phyloP scores from a whole-genome alignment of 2,329 filamentous ascomycete genomes.

The Stachybotrys elegans region DNA sequence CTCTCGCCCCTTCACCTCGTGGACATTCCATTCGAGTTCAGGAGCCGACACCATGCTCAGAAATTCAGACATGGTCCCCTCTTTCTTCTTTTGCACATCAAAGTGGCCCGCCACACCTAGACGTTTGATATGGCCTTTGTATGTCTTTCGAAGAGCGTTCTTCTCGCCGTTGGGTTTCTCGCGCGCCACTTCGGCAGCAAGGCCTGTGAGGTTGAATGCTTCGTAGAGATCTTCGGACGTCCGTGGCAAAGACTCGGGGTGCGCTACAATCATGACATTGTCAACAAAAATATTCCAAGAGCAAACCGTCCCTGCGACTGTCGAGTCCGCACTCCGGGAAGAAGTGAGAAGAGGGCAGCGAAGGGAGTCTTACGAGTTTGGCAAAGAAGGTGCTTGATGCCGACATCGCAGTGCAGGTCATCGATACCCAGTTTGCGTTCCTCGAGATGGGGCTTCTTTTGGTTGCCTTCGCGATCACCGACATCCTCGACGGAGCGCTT shows the following conservation, averaged over 20 bases:
- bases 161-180: constrained; percentile 62
- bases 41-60: constrained; percentile 45
- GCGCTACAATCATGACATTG: constrained; percentile 38
- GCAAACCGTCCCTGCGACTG: constrained; percentile 18
- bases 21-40: constrained; percentile 53
- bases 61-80: constrained; percentile 46
- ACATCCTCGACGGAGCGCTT: constrained; percentile 54
- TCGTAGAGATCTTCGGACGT: constrained; percentile 54
- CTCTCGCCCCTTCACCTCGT: constrained; percentile 49
- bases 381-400: constrained; percentile 62
- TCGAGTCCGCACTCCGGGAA: constrained; percentile 17
- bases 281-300: constrained; percentile 36
- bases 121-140: constrained; percentile 64
- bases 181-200: constrained; percentile 58
- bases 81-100: constrained; percentile 51
- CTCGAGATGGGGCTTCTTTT: constrained; percentile 60
- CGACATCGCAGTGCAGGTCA: constrained; percentile 61
- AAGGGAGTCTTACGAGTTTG: constrained; percentile 61
- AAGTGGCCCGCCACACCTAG: constrained; percentile 58
- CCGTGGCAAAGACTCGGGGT: constrained; percentile 41
- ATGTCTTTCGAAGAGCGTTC: constrained; percentile 62
- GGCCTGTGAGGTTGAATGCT: constrained; percentile 48
- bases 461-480: constrained; percentile 49
- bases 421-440: constrained; percentile 57
- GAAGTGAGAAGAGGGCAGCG: constrained; percentile 25